A percentile compares a stretch with the other conserved stretches of the same genome.
Evolutionary conservation across 23 red algal species (phyloP).

Genomic region (Cyanidioschyzon merolae): DNA sequence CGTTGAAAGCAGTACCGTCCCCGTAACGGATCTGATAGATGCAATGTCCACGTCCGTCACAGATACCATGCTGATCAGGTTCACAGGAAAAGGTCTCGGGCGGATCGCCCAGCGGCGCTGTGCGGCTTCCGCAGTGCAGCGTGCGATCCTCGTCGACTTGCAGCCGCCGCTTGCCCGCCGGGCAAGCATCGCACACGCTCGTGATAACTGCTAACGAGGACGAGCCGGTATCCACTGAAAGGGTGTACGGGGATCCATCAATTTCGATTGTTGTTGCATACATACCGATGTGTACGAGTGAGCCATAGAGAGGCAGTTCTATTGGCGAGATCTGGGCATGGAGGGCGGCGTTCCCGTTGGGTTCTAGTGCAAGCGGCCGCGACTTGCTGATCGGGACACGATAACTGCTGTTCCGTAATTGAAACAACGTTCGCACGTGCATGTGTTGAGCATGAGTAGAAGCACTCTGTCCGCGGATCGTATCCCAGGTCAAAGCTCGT

Average conservation of each 20-base stretch:
- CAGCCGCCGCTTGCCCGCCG: background rate
- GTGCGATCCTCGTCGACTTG: background rate
- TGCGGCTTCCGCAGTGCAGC: background rate
- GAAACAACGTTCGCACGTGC: too few species aligned
- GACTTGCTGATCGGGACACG: background rate
- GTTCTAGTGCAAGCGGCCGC: background rate
- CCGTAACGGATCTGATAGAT: constrained; percentile 1
- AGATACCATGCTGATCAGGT: background rate
- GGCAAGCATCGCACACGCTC: background rate
- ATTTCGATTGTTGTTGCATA: constrained; percentile 2
- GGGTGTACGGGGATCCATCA: background rate
- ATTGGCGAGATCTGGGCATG: background rate
- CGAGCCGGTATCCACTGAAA: constrained; percentile 19
- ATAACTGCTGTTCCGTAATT: background rate
- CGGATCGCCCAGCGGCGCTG: background rate
- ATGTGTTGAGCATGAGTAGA: too few species aligned
- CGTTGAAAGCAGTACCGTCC: background rate
- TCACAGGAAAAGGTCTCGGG: background rate
- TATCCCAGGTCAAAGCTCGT: too few species aligned
- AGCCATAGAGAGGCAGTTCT: background rate
- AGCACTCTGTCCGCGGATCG: too few species aligned
- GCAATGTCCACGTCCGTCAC: background rate
- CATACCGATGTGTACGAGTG: background rate
- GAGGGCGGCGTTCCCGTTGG: background rate
- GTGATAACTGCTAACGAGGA: constrained; percentile 1